Evolutionary conservation across 1,284 basidiomycete genomes (phyloP).

Genomic region (Neonothopanus nambi): DNA sequence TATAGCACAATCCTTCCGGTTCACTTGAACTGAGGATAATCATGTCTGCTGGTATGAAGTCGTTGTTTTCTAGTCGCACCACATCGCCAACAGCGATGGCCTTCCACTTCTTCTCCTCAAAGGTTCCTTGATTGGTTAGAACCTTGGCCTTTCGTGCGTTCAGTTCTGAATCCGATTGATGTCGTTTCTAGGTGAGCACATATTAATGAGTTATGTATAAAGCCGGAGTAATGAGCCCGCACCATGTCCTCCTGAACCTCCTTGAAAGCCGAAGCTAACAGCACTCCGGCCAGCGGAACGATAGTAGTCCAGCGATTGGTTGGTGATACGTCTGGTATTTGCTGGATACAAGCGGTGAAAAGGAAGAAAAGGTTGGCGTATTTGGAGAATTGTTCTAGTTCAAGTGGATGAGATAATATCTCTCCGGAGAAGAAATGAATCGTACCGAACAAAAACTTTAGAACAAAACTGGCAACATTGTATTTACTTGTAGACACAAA

Average conservation of each 20-base stretch:
- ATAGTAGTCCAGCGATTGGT: slow-evolving; percentile 97
- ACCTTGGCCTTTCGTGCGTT: slow-evolving; percentile 86
- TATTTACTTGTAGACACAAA: slow-evolving; percentile 96
- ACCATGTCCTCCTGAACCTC: slow-evolving; percentile 94
- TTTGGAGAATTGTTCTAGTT: slow-evolving; percentile 93
- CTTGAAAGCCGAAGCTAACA: slow-evolving; percentile 96
- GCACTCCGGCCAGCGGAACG: slow-evolving; percentile 84
- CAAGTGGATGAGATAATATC: not conserved
- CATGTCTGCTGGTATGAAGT: slow-evolving; percentile 96
- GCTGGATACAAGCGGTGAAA: slow-evolving; percentile 97
- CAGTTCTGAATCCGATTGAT: slow-evolving; percentile 91
- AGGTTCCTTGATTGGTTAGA: slow-evolving; percentile 65
- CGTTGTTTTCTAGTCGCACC: slow-evolving; percentile 87
- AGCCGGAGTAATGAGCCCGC: slow-evolving; percentile 18
- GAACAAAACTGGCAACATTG: slow-evolving; percentile 85
- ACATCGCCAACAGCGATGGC: slow-evolving; percentile 92
- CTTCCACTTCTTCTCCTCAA: slow-evolving; percentile 84
- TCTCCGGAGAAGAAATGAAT: slow-evolving; percentile 19
- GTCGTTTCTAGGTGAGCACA: slow-evolving; percentile 73
- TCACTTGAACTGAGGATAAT: slow-evolving; percentile 89
- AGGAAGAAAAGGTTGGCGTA: slow-evolving; percentile 99
- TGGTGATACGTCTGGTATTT: slow-evolving; percentile 97
- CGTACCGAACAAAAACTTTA: slow-evolving; percentile 91
- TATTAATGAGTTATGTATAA: slow-evolving; percentile 11
- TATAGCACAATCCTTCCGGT: slow-evolving; percentile 96